phyloP scores from a whole-genome alignment of 495 filamentous ascomycete genomes.

The Penicillium crystallinum region DNA sequence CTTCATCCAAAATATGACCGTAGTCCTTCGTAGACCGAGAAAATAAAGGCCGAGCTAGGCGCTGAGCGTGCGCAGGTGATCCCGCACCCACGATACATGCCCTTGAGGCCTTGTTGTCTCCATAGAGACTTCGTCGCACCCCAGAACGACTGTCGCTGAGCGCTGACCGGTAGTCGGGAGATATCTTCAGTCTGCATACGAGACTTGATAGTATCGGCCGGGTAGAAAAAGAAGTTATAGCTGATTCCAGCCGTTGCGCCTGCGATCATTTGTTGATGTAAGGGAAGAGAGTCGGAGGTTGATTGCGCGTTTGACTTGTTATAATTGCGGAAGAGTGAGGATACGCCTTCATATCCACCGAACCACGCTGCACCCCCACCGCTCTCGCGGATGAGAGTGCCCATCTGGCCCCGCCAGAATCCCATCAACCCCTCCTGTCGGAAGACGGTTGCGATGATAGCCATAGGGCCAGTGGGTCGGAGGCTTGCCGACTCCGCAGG shows the following conservation, averaged over 20 bases:
- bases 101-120: slow-evolving; percentile 72
- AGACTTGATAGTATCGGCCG: slow-evolving; percentile 93
- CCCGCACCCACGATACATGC: slow-evolving; percentile 89
- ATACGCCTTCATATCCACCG: slow-evolving; percentile 79
- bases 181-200: slow-evolving; percentile 90
- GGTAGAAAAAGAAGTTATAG: slow-evolving; percentile 96
- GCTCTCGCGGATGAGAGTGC: slow-evolving; percentile 89
- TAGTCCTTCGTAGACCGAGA: slow-evolving; percentile 84
- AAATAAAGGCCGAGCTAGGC: slow-evolving; percentile 96
- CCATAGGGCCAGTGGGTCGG: slow-evolving; percentile 46
- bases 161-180: slow-evolving; percentile 21
- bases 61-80: slow-evolving; percentile 84
- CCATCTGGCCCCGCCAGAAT: slow-evolving; percentile 93
- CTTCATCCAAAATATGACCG: slow-evolving; percentile 55
- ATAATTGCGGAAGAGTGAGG: slow-evolving; percentile 55
- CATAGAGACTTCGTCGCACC: slow-evolving; percentile 65
- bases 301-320: slow-evolving; percentile 11
- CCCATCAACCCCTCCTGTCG: slow-evolving; percentile 73
- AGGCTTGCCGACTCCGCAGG: slow-evolving; percentile 40
- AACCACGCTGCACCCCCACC: slow-evolving; percentile 96
- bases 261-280: slow-evolving; percentile 80
- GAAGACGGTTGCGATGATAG: slow-evolving; percentile 69
- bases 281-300: slow-evolving; percentile 19
- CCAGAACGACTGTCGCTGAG: slow-evolving; percentile 58
- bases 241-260: slow-evolving; percentile 89